Base-by-base conservation (phyloP, 106 monocot species). In the Dendrobium nobile region DNA sequence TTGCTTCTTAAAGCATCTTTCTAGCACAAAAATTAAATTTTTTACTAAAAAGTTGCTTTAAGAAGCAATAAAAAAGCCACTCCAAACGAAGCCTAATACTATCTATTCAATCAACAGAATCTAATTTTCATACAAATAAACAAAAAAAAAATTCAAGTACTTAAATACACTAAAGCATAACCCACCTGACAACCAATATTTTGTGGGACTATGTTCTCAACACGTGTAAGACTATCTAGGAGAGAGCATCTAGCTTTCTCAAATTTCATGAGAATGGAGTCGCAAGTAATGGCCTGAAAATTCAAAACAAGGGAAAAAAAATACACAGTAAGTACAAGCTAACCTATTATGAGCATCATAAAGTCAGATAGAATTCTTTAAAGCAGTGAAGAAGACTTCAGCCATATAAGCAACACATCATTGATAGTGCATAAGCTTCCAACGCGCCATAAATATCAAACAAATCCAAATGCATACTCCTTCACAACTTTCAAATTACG, bases 241-340 rank as follows among this genome's bases (percentile, higher is more conserved):
- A 96, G 92, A 31, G 85, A 82, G 77, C 77, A 80, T 87, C 88
- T 91, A 64, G 85, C 80, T 83, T 92, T 97, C 82, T 92, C 92
- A 86, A 97, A 97, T 84, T 93, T 97, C 82, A 83, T 41, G 65
- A 94, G 83, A 75, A 94, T 80, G 37, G 94, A 88, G 24, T 94
- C 96, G 15, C 88, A 82, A 45, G 96, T 97, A 65, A 97, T 94
- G 13, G 93, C 94, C 96, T 97, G 78, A 37, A 11, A 81, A 79
- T 75, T 19, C 8, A 58, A 79, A 73, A 77, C 9, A 68, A 68
- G 45, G 19, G 18, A n/a, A 5, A 17, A 17, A 22, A 74, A 31
- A 31, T 31, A 44, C 3, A 28, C 37, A 72, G 5, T 40, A 28
- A 72, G 40, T 72, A 16, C 37, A 37, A 37, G 37, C 37, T 37